Conservation (phyloP, 1,284 basidiomycete species). For the Rhizoctonia solani region DNA sequence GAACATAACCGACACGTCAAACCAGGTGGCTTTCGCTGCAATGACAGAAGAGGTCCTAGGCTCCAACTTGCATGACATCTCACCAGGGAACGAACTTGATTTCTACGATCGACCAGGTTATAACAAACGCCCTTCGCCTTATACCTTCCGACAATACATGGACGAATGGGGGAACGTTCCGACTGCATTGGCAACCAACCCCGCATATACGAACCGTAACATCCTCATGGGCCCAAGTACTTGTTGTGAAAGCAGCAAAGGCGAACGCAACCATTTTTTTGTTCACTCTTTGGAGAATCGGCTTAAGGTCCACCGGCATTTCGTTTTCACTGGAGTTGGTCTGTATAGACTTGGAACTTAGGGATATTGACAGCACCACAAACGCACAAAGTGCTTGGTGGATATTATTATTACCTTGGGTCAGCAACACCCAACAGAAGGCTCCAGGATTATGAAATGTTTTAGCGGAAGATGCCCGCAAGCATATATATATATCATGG, state of each 20-base stretch:
- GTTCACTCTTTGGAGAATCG: no score
- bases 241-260: slow-evolving; percentile 44
- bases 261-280: slow-evolving; percentile 45
- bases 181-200: slow-evolving; percentile 22
- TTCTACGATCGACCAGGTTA: slow-evolving; percentile 17
- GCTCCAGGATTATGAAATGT: no score
- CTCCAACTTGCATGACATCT: slow-evolving; percentile 26
- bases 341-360: no score
- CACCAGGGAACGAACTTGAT: slow-evolving; percentile 37
- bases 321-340: no score
- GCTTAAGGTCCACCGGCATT: no score
- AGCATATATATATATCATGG: no score
- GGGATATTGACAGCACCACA: no score
- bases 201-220: slow-evolving; percentile 37
- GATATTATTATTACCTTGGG: no score
- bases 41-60: slow-evolving; percentile 28
- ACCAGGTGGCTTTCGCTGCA: slow-evolving; percentile 27
- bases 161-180: slow-evolving; percentile 22
- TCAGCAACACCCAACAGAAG: no score
- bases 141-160: slow-evolving; percentile 55
- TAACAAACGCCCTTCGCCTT: slow-evolving; percentile 62
- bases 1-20: slow-evolving; percentile 18
- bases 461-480: no score
- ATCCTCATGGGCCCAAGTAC: slow-evolving; percentile 67
- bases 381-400: no score